A percentile compares a stretch with the other conserved stretches of the same genome.
These are phyloP conservation scores for Cochlearia excelsa DNA, from an alignment of 345 rosid genomes.

Conservation along the genomic window DNA sequence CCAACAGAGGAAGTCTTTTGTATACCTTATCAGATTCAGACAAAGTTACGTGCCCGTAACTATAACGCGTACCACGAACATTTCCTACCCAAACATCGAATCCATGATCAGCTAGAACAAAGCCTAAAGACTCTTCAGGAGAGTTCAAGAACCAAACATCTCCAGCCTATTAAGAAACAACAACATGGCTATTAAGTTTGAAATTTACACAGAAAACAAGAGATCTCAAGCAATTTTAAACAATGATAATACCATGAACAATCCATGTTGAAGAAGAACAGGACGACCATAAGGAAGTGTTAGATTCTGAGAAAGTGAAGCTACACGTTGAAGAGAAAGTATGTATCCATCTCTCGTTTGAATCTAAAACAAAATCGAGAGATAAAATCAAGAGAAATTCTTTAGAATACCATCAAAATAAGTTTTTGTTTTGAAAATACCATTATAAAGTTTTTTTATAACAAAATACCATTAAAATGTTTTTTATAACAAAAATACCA, in stretches of 20 bases:
- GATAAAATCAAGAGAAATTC: background rate
- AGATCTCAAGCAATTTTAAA: no score
- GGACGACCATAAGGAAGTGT: slow-evolving; percentile 48
- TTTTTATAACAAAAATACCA: no score
- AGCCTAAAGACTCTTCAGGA: slow-evolving; percentile 66
- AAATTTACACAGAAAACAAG: background rate
- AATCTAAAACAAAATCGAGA: slow-evolving; percentile 38
- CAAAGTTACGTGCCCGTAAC: slow-evolving; percentile 73
- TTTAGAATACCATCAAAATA: no score
- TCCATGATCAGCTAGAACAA: slow-evolving; percentile 82
- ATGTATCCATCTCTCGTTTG: slow-evolving; percentile 80
- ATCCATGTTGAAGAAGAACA: slow-evolving; percentile 84
- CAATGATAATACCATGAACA: slow-evolving; percentile 63
- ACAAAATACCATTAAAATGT: no score
- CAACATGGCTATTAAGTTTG: no score
- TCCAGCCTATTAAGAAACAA: slow-evolving; percentile 51
- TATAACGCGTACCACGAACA: slow-evolving; percentile 90
- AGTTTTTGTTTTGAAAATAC: no score
- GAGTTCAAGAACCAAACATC: slow-evolving; percentile 82
- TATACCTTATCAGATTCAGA: slow-evolving; percentile 69
- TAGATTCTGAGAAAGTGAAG: slow-evolving; percentile 41
- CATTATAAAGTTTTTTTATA: no score
- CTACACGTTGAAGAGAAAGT: slow-evolving; percentile 74
- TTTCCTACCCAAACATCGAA: slow-evolving; percentile 93
- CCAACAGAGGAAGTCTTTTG: background rate